Evolutionary conservation across 768 basidiomycete genomes (phyloP).

Genomic region (Sarcomyxa edulis): DNA sequence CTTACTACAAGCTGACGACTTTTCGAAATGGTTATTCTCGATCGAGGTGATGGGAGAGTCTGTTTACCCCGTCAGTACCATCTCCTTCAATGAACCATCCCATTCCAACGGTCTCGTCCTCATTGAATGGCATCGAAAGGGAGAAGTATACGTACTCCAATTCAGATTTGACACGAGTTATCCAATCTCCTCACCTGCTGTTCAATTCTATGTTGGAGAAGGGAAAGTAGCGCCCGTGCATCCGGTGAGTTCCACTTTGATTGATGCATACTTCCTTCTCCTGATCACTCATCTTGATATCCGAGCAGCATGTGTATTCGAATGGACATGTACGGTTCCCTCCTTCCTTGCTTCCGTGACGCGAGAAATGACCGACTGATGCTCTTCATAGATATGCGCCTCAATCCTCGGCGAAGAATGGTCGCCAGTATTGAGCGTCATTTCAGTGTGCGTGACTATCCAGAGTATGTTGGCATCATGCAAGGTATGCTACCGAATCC

Average conservation of each 20-base stretch:
- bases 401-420: constrained; percentile 87
- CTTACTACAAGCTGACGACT: constrained; percentile 71
- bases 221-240: constrained; percentile 67
- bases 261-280: constrained; percentile 3
- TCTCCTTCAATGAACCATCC: too few species aligned
- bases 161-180: constrained; percentile 81
- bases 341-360: constrained; percentile 6
- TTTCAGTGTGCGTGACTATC: constrained; percentile 77
- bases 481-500: constrained; percentile 49
- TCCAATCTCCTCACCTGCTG: constrained; percentile 84
- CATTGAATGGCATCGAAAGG: constrained; percentile 32
- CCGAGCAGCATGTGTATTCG: constrained; percentile 71
- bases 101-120: constrained; percentile 1
- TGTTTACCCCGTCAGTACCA: constrained; percentile 58
- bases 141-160: constrained; percentile 70
- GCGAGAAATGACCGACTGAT: not conserved
- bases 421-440: constrained; percentile 84
- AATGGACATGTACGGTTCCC: constrained; percentile 68
- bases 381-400: constrained; percentile 65
- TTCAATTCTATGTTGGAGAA: constrained; percentile 74
- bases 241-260: constrained; percentile 47
- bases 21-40: constrained; percentile 70
- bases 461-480: constrained; percentile 93
- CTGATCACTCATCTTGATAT: constrained; percentile 9
- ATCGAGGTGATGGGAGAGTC: constrained; percentile 85